Conservation (phyloP, 805 yeast species). For the Lipomyces mesembrius region DNA sequence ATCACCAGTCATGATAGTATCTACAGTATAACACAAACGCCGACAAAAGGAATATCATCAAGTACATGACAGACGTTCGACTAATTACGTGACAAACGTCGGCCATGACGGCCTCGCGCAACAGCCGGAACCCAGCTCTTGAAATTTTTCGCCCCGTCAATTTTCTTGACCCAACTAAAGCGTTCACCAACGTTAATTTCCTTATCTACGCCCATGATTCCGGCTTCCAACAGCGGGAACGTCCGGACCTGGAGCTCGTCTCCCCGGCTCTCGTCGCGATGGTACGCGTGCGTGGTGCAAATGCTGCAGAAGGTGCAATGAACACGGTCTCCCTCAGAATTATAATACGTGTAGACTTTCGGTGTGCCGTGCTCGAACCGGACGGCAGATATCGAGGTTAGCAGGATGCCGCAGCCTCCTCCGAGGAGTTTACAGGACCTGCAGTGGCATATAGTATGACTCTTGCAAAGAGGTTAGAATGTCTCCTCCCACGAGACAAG, state of each 20-base stretch:
- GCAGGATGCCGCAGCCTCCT: conserved; percentile 37
- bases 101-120: conserved; percentile 27
- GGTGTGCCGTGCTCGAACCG: conserved; percentile 34
- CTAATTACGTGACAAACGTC: conserved; percentile 4
- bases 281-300: conserved; percentile 38
- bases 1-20: neutral
- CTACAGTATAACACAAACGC: neutral
- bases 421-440: conserved; percentile 35
- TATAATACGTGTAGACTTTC: conserved; percentile 31
- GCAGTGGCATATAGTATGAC: conserved; percentile 37
- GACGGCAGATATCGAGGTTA: conserved; percentile 31
- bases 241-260: conserved; percentile 37
- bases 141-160: conserved; percentile 35
- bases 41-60: neutral
- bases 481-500: neutral
- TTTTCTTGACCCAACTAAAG: conserved; percentile 35
- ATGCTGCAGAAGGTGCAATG: conserved; percentile 36
- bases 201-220: conserved; percentile 34
- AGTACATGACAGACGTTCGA: neutral
- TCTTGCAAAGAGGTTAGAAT: conserved; percentile 9
- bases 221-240: conserved; percentile 33
- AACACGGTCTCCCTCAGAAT: conserved; percentile 21
- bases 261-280: conserved; percentile 35
- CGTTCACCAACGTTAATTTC: conserved; percentile 34
- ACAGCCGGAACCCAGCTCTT: conserved; percentile 30